Base-by-base conservation (phyloP, 129 eudicot genomes). In the Calendula officinalis region DNA sequence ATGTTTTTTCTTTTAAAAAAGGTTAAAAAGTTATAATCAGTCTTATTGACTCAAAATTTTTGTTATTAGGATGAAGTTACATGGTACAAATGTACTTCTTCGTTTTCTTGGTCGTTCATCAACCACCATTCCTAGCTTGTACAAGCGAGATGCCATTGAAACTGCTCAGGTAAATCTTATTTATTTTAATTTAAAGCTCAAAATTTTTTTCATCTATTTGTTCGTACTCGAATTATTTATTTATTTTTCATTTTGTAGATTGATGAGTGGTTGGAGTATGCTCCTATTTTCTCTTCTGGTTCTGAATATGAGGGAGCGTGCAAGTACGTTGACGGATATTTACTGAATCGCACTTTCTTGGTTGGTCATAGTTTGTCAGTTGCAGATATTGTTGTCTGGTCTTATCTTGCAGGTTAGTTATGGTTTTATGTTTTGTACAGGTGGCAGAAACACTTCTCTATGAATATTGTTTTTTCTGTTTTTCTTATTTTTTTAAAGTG, bases 231-330 rank as follows among this genome's bases (percentile, higher is more conserved):
- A 13, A 44, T 44, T 44, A 7, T 44, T 8, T 44, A 44, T 44
- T 44, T 44, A 8, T 13, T 44, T 44, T 12, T 9, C 8, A 13
- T 44, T 13, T 44, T 44, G 12, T 44, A 44, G 49, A 44, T 44
- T 44, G 49, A 44, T 44, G 49, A 44, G 49, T 84, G 96, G 92
- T 77, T 84, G 0, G 81, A 84, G 8, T 82, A 88, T 75, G 76
- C 77, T 3, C 81, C 82, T 27, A 22, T 82, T 5, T 74, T 88
- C 65, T 64, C 74, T 11, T 53, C 56, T 33, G 96, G 96, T 7
- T 68, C 92, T 16, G 86, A 80, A 60, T 88, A 82, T 60, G 96
- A 88, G 76, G 81, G 77, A 48, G 92, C 84, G 13, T 88, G 96
- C 48, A 78, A 73, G 65, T 82, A 65, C 40, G 82, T 82, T 15